Evolutionary conservation across 768 basidiomycete genomes (phyloP), one percentile per base, ranked within the genome.

Genomic region (Lactarius akahatsu): DNA sequence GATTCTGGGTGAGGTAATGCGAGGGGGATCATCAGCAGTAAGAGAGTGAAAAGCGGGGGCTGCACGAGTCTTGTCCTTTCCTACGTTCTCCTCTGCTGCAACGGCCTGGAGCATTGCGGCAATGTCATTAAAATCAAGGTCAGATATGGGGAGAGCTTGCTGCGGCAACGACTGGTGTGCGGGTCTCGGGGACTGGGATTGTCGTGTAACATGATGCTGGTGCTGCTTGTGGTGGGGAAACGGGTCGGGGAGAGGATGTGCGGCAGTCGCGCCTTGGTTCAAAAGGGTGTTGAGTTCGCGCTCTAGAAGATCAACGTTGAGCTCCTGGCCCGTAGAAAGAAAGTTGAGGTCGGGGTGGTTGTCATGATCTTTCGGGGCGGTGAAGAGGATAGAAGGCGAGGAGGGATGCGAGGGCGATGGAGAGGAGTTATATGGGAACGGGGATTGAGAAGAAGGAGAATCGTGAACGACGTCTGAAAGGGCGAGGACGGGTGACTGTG

Each of bases 401-500:
- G 65, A 65, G 3, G 65, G 47, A 30, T 52, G 58, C 57, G 52
- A 70, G 57, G 62, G 74, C 70, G 62, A 74, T 70, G 60, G 77
- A 30, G 69, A 68, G 76, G 72, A 70, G 13, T 68, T 70, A 8
- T 69, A 59, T n/a, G 58, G 67, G 64, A 73, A 85, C 71, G 88
- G 84, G 57, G 65, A 66, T 26, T 50, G 56, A 74, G 82, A 85
- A 28, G 90, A 82, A 36, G 87, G 82, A 64, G 90, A 88, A 74
- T 92, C 90, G 76, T 91, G 89, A 55, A 92, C 89, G 76, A 92
- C 91, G 77, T 92, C 91, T 56, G 91, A 92, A 71, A 92, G 85
- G 73, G 86, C 84, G 68, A 92, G 83, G 69, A 85, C 83, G 67
- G 84, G 84, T 41, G 76, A 80, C 56, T 73, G 77, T 86, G 76